A percentile compares a stretch with the other conserved stretches of the same genome.
Conservation (phyloP, 768 basidiomycete species). For the Collybia nuda region DNA sequence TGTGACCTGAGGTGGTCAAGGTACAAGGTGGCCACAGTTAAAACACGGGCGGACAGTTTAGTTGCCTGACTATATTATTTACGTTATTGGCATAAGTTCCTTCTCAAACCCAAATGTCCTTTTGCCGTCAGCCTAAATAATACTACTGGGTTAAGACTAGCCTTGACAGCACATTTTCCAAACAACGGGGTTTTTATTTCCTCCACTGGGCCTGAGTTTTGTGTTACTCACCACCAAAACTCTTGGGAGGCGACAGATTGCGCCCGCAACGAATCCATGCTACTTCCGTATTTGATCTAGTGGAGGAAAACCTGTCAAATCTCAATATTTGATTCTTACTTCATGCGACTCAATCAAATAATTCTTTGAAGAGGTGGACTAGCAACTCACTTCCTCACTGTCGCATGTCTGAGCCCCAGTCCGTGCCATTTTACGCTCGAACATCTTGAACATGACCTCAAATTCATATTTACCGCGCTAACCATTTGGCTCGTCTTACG, state of each 20-base stretch:
- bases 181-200: constrained; percentile 11
- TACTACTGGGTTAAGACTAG: neutral
- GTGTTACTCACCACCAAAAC: constrained; percentile 12
- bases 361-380: constrained; percentile 5
- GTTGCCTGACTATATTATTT: constrained; percentile 21
- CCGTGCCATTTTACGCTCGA: neutral
- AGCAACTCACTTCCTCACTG: constrained; percentile 36
- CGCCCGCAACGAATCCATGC: constrained; percentile 7
- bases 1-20: constrained; percentile 20
- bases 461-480: too few species aligned
- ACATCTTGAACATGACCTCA: neutral
- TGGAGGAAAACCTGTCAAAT: constrained; percentile 24
- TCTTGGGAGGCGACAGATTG: neutral
- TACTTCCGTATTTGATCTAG: constrained; percentile 25
- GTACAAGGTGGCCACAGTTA: constrained; percentile 13
- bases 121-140: neutral
- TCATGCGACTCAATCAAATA: constrained; percentile 20
- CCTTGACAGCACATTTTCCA: constrained; percentile 8
- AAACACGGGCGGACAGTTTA: constrained; percentile 1
- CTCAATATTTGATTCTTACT: constrained; percentile 33
- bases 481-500: too few species aligned
- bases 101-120: neutral
- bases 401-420: constrained; percentile 28
- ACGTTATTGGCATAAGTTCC: constrained; percentile 20
- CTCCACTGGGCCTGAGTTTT: constrained; percentile 7